phyloP scores from a whole-genome alignment of 2,329 filamentous ascomycete species.

The Elsinoe perseae region DNA sequence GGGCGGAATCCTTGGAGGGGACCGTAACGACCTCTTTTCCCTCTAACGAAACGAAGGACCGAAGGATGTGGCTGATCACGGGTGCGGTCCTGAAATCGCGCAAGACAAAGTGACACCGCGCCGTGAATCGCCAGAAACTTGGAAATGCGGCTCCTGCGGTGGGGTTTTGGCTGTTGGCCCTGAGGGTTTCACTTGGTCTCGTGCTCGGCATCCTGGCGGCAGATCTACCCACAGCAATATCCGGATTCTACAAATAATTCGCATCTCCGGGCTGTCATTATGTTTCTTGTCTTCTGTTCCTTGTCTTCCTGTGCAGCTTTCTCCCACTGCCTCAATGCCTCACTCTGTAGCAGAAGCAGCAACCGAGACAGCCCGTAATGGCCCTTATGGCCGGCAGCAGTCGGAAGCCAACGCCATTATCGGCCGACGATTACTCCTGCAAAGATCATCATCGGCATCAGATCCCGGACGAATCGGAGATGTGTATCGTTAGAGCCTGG shows the following conservation, averaged over 20 bases:
- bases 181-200: background rate
- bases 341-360: too few species aligned
- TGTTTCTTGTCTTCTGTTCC: background rate
- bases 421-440: background rate
- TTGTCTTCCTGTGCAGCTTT: background rate
- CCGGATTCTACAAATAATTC: background rate
- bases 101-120: slow-evolving; percentile 12
- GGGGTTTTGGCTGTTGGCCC: background rate
- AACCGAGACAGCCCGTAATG: too few species aligned
- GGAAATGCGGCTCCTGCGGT: background rate
- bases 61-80: slow-evolving; percentile 14
- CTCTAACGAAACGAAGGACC: background rate
- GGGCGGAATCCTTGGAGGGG: background rate
- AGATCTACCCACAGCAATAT: background rate
- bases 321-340: too few species aligned
- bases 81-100: slow-evolving; percentile 12
- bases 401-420: background rate
- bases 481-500: background rate
- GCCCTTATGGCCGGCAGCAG: background rate
- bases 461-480: background rate
- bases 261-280: background rate
- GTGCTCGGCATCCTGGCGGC: background rate
- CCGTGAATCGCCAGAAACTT: background rate
- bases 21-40: background rate
- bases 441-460: background rate